These are phyloP conservation scores for Cryptomeria japonica DNA, from an alignment of 75 land plant genomes.

Conservation along the genomic window DNA sequence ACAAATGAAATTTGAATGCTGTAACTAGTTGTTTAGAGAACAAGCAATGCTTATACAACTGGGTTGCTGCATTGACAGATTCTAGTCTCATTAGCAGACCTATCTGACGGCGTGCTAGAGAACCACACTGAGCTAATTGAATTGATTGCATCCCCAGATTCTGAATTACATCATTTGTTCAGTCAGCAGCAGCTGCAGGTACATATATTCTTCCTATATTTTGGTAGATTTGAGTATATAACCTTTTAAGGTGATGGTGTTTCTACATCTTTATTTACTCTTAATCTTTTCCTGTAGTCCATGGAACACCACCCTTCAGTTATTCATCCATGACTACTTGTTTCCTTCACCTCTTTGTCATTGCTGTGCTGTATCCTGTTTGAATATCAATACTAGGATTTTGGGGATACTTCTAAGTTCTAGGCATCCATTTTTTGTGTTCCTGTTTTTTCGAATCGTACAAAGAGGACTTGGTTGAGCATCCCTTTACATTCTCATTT, in stretches of 20 bases:
- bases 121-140: constrained; percentile 69
- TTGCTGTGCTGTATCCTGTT: not conserved
- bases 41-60: not conserved
- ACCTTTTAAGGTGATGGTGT: not conserved
- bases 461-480: not conserved
- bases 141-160: constrained; percentile 64
- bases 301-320: not conserved
- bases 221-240: not conserved
- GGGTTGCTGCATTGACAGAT: constrained; percentile 38
- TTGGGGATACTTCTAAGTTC: not conserved
- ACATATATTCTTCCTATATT: not conserved
- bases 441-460: not conserved
- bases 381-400: not conserved
- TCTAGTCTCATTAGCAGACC: constrained; percentile 64
- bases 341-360: not conserved
- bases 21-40: not conserved
- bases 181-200: constrained; percentile 95
- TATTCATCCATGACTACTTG: too few relatives aligned
- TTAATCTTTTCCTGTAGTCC: not conserved
- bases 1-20: not conserved
- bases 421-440: not conserved
- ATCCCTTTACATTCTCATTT: not conserved
- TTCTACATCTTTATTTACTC: not conserved
- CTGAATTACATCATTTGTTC: constrained; percentile 70
- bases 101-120: constrained; percentile 30